A percentile compares a stretch with the other conserved stretches of the same genome.
These are phyloP conservation scores for Groenewaldozyma tartarivorans DNA, from an alignment of 805 yeast species.

Conservation along the genomic window DNA sequence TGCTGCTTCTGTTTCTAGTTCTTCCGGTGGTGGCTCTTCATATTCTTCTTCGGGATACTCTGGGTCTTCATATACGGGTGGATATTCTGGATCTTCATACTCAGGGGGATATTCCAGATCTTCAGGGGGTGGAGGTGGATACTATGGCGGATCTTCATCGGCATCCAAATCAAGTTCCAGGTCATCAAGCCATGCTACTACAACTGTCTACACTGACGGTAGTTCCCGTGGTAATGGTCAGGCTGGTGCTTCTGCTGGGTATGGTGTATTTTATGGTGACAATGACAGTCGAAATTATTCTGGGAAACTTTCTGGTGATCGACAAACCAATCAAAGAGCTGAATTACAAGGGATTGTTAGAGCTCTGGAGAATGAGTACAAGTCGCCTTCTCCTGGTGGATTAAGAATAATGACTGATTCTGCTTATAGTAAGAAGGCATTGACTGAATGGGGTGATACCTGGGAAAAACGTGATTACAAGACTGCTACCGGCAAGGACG, in stretches of 20 bases:
- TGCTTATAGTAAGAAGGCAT: conserved; percentile 46
- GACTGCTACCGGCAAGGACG: conserved; percentile 34
- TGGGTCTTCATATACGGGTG: not conserved
- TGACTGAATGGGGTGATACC: conserved; percentile 46
- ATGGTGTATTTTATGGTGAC: conserved; percentile 64
- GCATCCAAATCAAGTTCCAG: not conserved
- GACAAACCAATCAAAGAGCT: conserved; percentile 72
- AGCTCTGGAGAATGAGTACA: conserved; percentile 39
- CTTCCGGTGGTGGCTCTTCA: not conserved
- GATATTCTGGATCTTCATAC: conserved; percentile 1
- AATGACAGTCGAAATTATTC: conserved; percentile 46
- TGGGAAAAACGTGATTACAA: conserved; percentile 55
- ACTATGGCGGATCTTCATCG: conserved; percentile 2
- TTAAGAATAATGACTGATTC: conserved; percentile 62
- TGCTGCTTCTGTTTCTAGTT: conserved; percentile 1
- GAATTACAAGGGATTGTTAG: conserved; percentile 59
- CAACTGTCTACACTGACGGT: conserved; percentile 62
- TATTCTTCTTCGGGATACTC: conserved; percentile 2
- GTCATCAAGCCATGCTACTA: not conserved
- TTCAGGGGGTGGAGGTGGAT: too few species aligned
- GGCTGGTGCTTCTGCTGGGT: conserved; percentile 43
- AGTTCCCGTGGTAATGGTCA: conserved; percentile 57
- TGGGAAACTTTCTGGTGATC: conserved; percentile 37
- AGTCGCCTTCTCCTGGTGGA: conserved; percentile 5
- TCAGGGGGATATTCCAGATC: conserved; percentile 6